Base-by-base conservation (phyloP, 139 green algal genomes). In the Picocystis salinarum region DNA sequence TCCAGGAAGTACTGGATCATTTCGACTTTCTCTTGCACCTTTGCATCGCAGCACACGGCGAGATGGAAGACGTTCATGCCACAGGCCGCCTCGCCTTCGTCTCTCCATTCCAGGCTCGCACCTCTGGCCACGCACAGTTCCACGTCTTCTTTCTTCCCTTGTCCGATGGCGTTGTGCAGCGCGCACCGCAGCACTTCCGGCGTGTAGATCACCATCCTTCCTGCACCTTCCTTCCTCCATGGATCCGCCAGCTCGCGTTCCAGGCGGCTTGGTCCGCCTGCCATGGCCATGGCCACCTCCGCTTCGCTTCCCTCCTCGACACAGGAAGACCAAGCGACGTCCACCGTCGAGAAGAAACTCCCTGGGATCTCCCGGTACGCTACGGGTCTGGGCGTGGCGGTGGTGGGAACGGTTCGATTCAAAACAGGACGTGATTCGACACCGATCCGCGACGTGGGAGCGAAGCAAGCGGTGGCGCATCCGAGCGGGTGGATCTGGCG, bases 151-250 rank as follows among this genome's bases (percentile, higher is more conserved):
- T 40, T n/a, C 9, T 11, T 44, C 11, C 17, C 10, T 26, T 44
- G 11, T 13, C 6, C 7, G 6, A 48, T 26, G 25, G 41, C 41
- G 41, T 48, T 48, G 22, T 40, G 23, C 9, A 48, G 41, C 11
- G 41, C 41, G 17, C 25, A 44, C 19, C 41, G 10, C 9, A 48
- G 41, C 9, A 48, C 41, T 26, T 17, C 41, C 7, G 41, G 41
- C 7, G 41, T 29, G 41, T 48, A 48, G 25, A 48, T 26, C 9
- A 48, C 41, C 41, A 48, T 39, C 22, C 41, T 9, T 24, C 34
- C 41, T 26, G 41, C 20, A 10, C 41, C 41, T 11, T 24, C 41
- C 41, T 36, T 48, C 41, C 34, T 48, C 25, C 33, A 48, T 7
- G 41, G 41, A 11, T 48, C 41, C 7, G 11, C 6, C 9, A 40